Evolutionary conservation across 495 filamentous ascomycete genomes (phyloP).

Genomic region (Echria macrotheca): DNA sequence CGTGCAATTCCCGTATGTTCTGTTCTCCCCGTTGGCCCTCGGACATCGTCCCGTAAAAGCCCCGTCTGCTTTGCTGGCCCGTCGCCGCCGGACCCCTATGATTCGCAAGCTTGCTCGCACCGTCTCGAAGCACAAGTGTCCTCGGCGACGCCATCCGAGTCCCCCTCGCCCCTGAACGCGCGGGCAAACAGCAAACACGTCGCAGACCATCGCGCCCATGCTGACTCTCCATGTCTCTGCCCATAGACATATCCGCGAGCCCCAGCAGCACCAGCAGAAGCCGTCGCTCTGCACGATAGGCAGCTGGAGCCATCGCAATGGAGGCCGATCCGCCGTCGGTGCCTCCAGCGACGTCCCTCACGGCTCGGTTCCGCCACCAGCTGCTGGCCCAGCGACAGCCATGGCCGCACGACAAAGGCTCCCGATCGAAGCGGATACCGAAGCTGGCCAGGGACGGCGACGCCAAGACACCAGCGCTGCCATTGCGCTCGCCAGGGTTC

Average conservation of each 20-base stretch:
- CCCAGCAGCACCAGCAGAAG: constrained; percentile 22
- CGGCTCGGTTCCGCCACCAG: constrained; percentile 21
- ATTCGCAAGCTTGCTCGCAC: no score
- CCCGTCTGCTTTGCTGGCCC: background rate
- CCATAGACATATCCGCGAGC: constrained; percentile 15
- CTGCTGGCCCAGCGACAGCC: constrained; percentile 14
- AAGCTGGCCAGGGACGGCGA: constrained; percentile 4
- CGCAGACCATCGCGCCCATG: constrained; percentile 9
- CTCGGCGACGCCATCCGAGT: background rate
- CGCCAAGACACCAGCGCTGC: constrained; percentile 10
- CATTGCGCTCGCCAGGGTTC: constrained; percentile 6
- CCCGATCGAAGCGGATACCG: constrained; percentile 8
- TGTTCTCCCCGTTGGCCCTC: no score
- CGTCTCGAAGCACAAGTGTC: no score
- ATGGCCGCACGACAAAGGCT: background rate
- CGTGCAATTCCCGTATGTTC: constrained; percentile 19
- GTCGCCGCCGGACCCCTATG: background rate
- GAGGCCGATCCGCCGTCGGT: constrained; percentile 21
- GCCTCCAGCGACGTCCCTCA: constrained; percentile 15
- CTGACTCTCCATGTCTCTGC: constrained; percentile 26
- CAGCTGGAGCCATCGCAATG: constrained; percentile 20
- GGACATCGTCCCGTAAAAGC: background rate
- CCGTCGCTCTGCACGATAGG: constrained; percentile 18
- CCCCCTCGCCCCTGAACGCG: background rate
- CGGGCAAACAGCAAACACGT: no score